These are phyloP conservation scores for Solanum boliviense DNA, from an alignment of 257 asterid genomes.

Conservation along the genomic window DNA sequence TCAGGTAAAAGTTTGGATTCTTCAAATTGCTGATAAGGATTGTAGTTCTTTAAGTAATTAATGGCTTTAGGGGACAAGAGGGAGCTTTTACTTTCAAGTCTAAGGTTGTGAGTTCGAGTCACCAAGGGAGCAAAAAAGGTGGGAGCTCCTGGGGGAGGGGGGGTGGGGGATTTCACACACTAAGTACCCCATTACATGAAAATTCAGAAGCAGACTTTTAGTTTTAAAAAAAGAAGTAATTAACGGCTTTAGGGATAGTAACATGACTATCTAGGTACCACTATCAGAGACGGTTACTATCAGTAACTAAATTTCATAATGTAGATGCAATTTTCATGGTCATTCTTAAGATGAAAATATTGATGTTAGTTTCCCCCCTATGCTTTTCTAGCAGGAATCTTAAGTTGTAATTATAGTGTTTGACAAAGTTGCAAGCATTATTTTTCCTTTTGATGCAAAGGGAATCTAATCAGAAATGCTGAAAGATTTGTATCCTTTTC, in stretches of 20 bases:
- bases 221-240: background rate
- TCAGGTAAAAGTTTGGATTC: constrained; percentile 37
- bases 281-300: background rate
- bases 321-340: background rate
- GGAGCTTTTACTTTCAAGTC: background rate
- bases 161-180: background rate
- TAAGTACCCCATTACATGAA: background rate
- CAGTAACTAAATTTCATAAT: background rate
- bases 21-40: background rate
- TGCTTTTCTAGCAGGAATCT: background rate
- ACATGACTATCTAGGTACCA: background rate
- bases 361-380: background rate
- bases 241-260: background rate
- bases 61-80: background rate
- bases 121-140: background rate
- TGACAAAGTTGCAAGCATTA: background rate
- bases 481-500: background rate
- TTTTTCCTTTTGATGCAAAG: background rate
- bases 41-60: background rate
- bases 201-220: background rate
- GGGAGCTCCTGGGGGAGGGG: background rate
- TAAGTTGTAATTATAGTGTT: background rate
- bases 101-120: background rate
- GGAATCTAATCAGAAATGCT: background rate
- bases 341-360: background rate